Conservation (phyloP, 1,284 basidiomycete species). For the Sanghuangporus weigelae region DNA sequence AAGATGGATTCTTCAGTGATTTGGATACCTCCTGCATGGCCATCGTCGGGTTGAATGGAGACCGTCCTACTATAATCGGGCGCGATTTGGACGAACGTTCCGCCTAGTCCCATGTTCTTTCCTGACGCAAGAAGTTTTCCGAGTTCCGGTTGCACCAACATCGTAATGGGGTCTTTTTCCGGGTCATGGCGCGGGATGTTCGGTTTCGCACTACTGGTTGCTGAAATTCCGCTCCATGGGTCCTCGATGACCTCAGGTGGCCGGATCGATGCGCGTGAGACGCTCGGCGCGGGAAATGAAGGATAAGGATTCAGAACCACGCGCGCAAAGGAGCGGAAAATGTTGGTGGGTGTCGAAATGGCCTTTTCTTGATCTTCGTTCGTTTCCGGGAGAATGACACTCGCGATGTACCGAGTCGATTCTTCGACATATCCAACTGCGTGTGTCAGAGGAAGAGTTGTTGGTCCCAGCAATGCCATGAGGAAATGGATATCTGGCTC, state of each 20-base stretch:
- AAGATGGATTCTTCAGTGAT: conserved; percentile 22
- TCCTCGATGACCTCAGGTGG: conserved; percentile 5
- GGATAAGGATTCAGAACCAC: conserved; percentile 46
- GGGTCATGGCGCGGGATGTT: conserved; percentile 38
- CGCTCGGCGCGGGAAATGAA: not conserved
- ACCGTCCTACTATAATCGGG: conserved; percentile 27
- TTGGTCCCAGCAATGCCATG: conserved; percentile 39
- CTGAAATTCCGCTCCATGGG: not conserved
- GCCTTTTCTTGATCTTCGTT: conserved; percentile 6
- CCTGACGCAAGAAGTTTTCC: conserved; percentile 35
- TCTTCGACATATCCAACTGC: conserved; percentile 46
- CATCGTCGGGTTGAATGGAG: not conserved
- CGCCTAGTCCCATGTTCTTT: conserved; percentile 49
- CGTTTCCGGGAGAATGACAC: conserved; percentile 24
- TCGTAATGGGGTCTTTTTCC: conserved; percentile 45
- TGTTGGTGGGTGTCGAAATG: conserved; percentile 30
- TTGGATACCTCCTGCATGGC: conserved; percentile 10
- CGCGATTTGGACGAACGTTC: conserved; percentile 57
- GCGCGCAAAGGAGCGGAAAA: conserved; percentile 42
- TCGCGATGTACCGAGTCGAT: conserved; percentile 43
- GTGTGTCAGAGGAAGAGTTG: conserved; percentile 41
- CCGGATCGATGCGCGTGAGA: conserved; percentile 11
- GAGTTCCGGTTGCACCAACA: conserved; percentile 45
- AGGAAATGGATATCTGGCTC: conserved; percentile 24
- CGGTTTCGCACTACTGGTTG: not conserved